Base-by-base conservation (phyloP, 768 basidiomycete genomes). In the button mushroom (Agaricus bisporus) region DNA sequence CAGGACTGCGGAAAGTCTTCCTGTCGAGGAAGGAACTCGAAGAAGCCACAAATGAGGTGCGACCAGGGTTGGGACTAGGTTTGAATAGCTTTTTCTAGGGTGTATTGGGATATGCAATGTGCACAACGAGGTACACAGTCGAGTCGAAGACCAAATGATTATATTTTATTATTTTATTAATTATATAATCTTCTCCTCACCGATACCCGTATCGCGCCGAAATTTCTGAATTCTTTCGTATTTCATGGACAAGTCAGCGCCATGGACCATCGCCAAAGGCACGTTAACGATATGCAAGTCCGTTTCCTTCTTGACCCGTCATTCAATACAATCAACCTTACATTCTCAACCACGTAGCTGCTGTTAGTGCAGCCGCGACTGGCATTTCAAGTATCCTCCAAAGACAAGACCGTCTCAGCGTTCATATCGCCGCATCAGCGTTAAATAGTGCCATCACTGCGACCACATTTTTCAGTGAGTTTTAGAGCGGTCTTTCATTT, bases 201-300 rank as follows among this genome's bases (percentile, higher is more conserved):
- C n/a, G n/a, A n/a, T n/a, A n/a, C n/a, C n/a, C n/a, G n/a, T n/a
- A n/a, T n/a, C n/a, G n/a, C n/a, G n/a, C n/a, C n/a, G 41, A 37
- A 18, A 26, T 25, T 18, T 11, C 11, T 12, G 43, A 20, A 35
- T 39, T 17, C 3, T 41, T 49, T 41, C 28, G 10, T 25, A 17
- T 42, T 38, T 36, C 49, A 72, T 72, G 73, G 64, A 70, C 41
- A 55, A 65, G 28, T 65, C 66, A 22, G 64, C 68, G 43, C 42
- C 66, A 44, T 63, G 64, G 54, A 81, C 76, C 25, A 72, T 89
- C 42, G 72, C 75, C 26, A 70, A 77, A 53, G 84, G 85, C 53
- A 80, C 85, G 25, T 62, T 79, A 57, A 67, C 78, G 69, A 81
- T 85, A 83, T 90, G 88, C 87, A 78, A 86, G 88, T 89, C 81